Base-by-base conservation (phyloP, 306 rosid species). In the Ceratonia siliqua region DNA sequence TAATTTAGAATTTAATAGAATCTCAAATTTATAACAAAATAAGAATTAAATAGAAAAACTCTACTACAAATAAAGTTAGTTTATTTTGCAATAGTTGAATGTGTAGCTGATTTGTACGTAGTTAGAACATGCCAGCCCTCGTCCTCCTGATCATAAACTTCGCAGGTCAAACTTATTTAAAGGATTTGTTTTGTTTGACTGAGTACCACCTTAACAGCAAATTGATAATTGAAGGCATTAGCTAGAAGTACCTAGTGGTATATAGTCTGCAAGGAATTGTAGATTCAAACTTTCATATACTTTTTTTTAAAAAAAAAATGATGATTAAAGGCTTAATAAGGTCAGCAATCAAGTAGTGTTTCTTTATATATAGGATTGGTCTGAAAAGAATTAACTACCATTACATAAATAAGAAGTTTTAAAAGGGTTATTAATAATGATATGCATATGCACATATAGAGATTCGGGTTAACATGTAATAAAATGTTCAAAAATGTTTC, bases 71-170 rank as follows among this genome's bases (percentile, higher is more conserved):
- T 21, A 53, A 53, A 22, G 58, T 9, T 7, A 2, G 1, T 6
- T 2, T 13, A 55, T 17, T 55, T 5, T 55, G 36, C 12, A 25
- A 55, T 24, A 6, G 18, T 24, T 55, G 62, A 55, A 55, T 27
- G 4, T 24, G n/a, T 11, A 54, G 24, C 43, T 15, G 39, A 18
- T 32, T 3, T 18, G 15, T 33, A n/a, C 13, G 25, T 41, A 12
- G 27, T 55, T 72, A 24, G 55, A 38, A 41, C 14, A 72, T 72
- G 68, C 45, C 68, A 57, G 32, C 56, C 42, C 11, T n/a, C 2
- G 17, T 41, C 8, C 20, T 24, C 27, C 1, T 17, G 15, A 41
- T 21, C 75, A 35, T 53, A 35, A 70, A 22, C 30, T 24, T 71
- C 27, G 25, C 20, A 38, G 22, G 30, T 72, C 77, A 72, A 42